These are phyloP conservation scores for Penicillium diatomitis DNA, from an alignment of 495 filamentous ascomycete species.

Conservation along the genomic window DNA sequence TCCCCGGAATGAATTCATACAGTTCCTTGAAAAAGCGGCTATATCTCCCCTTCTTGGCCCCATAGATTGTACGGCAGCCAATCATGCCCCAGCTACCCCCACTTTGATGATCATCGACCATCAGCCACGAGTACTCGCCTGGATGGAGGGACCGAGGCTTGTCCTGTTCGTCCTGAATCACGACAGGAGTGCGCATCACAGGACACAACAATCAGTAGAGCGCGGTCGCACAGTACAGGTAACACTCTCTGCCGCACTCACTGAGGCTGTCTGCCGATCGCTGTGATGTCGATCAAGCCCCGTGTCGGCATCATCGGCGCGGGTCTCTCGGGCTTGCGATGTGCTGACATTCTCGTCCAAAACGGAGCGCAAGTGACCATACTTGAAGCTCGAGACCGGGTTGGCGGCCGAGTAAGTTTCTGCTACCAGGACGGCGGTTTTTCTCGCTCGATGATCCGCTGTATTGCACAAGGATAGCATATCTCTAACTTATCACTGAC, in stretches of 20 bases:
- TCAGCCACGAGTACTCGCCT: not conserved
- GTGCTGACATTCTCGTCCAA: constrained; percentile 71
- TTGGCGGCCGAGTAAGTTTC: constrained; percentile 67
- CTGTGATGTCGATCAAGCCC: constrained; percentile 26
- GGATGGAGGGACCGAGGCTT: too few species aligned
- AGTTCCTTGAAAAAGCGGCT: too few species aligned
- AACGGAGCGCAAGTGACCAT: constrained; percentile 77
- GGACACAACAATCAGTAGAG: too few species aligned
- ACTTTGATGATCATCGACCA: constrained; percentile 8
- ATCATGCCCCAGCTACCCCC: constrained; percentile 11
- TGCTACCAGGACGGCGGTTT: not conserved
- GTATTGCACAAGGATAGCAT: too few species aligned
- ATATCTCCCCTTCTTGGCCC: not conserved
- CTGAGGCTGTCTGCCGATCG: not conserved
- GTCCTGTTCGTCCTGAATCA: too few species aligned
- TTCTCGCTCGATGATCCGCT: too few species aligned
- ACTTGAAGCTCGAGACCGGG: constrained; percentile 71
- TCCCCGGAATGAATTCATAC: too few species aligned
- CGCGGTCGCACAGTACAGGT: not conserved
- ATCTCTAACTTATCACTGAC: not conserved
- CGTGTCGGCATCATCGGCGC: constrained; percentile 74
- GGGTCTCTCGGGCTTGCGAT: constrained; percentile 78
- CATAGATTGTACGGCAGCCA: constrained; percentile 7
- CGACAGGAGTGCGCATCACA: too few species aligned
- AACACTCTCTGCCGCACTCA: not conserved